These are phyloP conservation scores for Saxophila tyrrhenica DNA, from an alignment of 495 filamentous ascomycete genomes.

Conservation along the genomic window DNA sequence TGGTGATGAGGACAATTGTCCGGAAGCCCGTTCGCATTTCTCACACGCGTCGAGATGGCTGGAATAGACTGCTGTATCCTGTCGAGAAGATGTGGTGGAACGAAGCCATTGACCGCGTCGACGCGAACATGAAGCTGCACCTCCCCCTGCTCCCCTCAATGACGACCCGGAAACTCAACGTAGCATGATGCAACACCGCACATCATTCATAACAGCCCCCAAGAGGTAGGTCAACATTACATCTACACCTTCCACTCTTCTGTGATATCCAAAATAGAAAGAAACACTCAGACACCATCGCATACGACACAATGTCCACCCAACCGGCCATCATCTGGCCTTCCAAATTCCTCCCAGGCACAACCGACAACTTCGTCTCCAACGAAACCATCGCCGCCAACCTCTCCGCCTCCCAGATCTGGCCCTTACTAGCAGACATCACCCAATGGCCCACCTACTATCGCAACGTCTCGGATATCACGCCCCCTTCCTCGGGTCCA, in stretches of 20 bases:
- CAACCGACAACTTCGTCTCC: constrained; percentile 12
- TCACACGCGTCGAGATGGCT: not conserved
- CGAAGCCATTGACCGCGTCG: too few species aligned
- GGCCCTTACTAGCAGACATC: constrained; percentile 2
- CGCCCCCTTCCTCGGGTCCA: not conserved
- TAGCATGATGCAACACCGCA: not conserved
- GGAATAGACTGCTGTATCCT: too few species aligned
- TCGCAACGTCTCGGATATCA: constrained; percentile 3
- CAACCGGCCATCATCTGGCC: constrained; percentile 11
- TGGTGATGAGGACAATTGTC: too few species aligned
- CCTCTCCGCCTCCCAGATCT: constrained; percentile 3
- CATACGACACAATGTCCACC: not conserved
- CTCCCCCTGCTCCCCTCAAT: too few species aligned
- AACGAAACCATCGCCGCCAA: constrained; percentile 10
- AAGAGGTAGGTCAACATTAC: too few species aligned
- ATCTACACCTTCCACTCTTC: too few species aligned
- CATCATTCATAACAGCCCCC: not conserved
- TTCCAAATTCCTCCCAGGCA: constrained; percentile 5
- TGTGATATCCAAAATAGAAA: too few species aligned
- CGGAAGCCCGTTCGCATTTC: not conserved
- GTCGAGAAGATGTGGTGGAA: too few species aligned
- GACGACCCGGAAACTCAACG: not conserved
- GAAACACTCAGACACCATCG: too few species aligned
- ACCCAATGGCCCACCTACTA: constrained; percentile 7
- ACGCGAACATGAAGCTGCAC: too few species aligned